Percentiles rank a stretch among this genome's conserved stretches.
These are phyloP conservation scores for Choanephora cucurbitarum DNA, from an alignment of 371 early-diverging fungal genomes.

Conservation along the genomic window DNA sequence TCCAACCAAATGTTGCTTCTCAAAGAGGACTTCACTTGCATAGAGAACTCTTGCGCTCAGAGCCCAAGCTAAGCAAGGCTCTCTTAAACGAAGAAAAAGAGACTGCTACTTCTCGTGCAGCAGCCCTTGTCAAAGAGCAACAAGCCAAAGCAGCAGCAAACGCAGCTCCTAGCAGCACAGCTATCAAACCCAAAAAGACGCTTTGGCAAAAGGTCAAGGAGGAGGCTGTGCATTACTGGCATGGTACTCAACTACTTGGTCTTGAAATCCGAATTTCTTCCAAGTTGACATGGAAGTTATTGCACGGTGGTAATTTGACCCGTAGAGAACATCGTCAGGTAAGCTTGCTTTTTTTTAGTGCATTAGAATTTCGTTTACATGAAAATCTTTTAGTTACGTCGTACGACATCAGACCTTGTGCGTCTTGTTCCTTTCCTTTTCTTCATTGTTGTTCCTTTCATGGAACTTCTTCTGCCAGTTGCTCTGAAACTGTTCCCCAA, in stretches of 20 bases:
- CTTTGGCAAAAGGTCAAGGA: slow-evolving; percentile 83
- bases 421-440: slow-evolving; percentile 92
- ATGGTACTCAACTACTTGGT: slow-evolving; percentile 91
- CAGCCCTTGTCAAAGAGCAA: slow-evolving; percentile 44
- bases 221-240: slow-evolving; percentile 93
- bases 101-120: slow-evolving; percentile 47
- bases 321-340: slow-evolving; percentile 91
- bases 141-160: slow-evolving; percentile 21
- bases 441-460: slow-evolving; percentile 92
- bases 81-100: slow-evolving; percentile 35
- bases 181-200: slow-evolving; percentile 65
- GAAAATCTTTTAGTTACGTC: slow-evolving; percentile 57
- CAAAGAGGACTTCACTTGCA: slow-evolving; percentile 24
- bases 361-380: not conserved
- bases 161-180: slow-evolving; percentile 18
- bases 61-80: slow-evolving; percentile 12
- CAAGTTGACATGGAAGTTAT: slow-evolving; percentile 74
- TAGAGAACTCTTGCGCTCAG: slow-evolving; percentile 31
- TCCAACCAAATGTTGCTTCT: slow-evolving; percentile 17
- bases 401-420: slow-evolving; percentile 87
- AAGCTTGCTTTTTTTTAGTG: slow-evolving; percentile 13
- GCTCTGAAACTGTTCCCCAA: slow-evolving; percentile 94
- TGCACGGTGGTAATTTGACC: slow-evolving; percentile 78
- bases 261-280: slow-evolving; percentile 88
- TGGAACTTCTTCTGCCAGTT: slow-evolving; percentile 91